Evolutionary conservation across 2,329 filamentous ascomycete genomes (phyloP), one percentile per base, ranked within the genome.

Genomic region (Aspergillus ruber): DNA sequence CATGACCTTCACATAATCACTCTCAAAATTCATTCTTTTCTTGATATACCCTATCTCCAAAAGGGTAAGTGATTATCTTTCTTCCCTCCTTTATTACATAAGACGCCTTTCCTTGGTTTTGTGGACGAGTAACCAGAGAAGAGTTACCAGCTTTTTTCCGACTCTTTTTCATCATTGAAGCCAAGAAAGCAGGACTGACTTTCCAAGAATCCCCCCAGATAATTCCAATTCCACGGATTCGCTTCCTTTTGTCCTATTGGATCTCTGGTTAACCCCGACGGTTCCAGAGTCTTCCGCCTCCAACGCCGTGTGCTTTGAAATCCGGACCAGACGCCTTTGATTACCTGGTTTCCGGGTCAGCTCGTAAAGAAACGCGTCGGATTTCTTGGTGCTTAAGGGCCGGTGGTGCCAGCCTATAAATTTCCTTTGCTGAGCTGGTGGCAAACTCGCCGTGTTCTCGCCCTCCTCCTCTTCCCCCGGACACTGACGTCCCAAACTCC

Each of bases 341-440:
- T 60, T 59, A 15, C 33, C 32, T 35, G 32, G 32, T 15, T 35
- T 35, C n/a, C 12, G n/a, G n/a, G 12, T 35, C 32, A 15, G 32
- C 32, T 15, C 32, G n/a, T 5, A 8, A 35, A 35, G 32, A 35
- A 35, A 13, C 32, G 32, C 59, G 52, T 57, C 57, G 52, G 54
- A 46, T 52, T 40, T 57, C 42, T 48, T 52, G 54, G 53, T 25
- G 23, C 9, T 35, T 13, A 2, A 35, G 50, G 51, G 49, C 50
- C 51, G 21, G 38, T 45, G 44, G 56, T 52, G 53, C 51, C 56
- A 56, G 53, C 53, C 55, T 48, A 56, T 45, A 63, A 65, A 59
- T 56, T 57, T 62, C 55, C 52, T 52, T 50, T 58, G 23, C 23
- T 25, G 23, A 2, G 10, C 54, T 55, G 51, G 62, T 65, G 62